These are phyloP conservation scores for Backusella australiensis DNA, from an alignment of 192 early-diverging fungal species.

Conservation along the genomic window DNA sequence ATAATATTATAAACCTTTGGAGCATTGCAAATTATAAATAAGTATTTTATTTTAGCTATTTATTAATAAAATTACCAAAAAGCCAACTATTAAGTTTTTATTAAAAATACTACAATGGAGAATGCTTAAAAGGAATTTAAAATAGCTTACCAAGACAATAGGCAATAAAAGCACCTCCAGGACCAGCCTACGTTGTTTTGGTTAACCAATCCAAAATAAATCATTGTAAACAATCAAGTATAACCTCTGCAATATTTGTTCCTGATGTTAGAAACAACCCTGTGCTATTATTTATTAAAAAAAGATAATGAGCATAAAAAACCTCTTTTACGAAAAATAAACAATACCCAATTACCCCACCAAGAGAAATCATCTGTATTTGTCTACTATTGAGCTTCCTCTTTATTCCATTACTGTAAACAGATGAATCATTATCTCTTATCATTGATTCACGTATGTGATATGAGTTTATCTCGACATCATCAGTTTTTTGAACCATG, in stretches of 20 bases:
- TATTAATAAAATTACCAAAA: not conserved
- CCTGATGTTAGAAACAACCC: conserved; percentile 75
- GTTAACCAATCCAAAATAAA: not conserved
- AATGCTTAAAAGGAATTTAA: not conserved
- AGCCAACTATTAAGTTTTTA: not conserved
- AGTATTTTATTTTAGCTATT: too few species aligned
- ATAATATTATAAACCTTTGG: not conserved
- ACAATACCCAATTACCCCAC: conserved; percentile 21
- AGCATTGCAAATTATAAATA: too few species aligned
- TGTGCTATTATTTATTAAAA: conserved; percentile 36
- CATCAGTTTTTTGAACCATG: not conserved
- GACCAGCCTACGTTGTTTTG: conserved; percentile 51
- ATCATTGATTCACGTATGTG: not conserved
- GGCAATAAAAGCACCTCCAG: conserved; percentile 68
- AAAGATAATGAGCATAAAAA: not conserved
- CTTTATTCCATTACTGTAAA: not conserved
- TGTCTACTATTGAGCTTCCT: conserved; percentile 20
- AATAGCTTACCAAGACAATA: conserved; percentile 41
- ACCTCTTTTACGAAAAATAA: not conserved
- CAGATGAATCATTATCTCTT: not conserved
- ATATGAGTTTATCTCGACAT: not conserved
- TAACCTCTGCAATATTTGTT: conserved; percentile 49
- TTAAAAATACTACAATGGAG: not conserved
- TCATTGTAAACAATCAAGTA: not conserved
- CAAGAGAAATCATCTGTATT: conserved; percentile 33